Evolutionary conservation across 257 asterid species (phyloP).

Genomic region (Solanum chmielewskii): DNA sequence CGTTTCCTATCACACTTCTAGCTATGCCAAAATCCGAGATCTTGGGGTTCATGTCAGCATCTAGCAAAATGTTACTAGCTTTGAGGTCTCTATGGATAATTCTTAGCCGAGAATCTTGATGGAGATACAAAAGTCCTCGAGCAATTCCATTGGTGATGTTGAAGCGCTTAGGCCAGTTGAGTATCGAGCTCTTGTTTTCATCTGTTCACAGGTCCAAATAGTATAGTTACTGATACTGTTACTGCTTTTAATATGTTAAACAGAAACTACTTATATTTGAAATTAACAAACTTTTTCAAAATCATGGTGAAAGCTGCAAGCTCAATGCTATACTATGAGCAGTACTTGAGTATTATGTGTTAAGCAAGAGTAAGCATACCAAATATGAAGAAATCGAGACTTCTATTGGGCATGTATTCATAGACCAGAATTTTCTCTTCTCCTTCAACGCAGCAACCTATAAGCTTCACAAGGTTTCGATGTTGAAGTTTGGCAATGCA

Average conservation of each 20-base stretch:
- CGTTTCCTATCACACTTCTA: slow-evolving; percentile 15
- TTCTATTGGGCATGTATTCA: not conserved
- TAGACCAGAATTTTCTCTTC: not conserved
- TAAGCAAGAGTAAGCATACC: slow-evolving; percentile 1
- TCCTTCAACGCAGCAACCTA: slow-evolving; percentile 20
- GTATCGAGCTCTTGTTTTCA: not conserved
- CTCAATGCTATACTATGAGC: not conserved
- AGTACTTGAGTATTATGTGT: not conserved
- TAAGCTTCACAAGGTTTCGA: slow-evolving; percentile 14
- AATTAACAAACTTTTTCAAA: not conserved
- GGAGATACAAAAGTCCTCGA: not conserved
- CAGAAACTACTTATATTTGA: not conserved
- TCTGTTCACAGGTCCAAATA: not conserved
- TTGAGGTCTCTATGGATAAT: slow-evolving; percentile 21
- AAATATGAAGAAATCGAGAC: slow-evolving; percentile 19
- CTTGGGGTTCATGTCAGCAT: slow-evolving; percentile 20
- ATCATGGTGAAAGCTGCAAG: not conserved
- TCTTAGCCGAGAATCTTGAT: not conserved
- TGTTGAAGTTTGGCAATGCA: not conserved
- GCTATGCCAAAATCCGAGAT: slow-evolving; percentile 28
- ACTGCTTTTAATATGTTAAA: not conserved
- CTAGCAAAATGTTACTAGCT: slow-evolving; percentile 20
- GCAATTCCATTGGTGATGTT: not conserved
- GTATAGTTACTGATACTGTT: not conserved
- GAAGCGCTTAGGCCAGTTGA: not conserved